phyloP scores from a whole-genome alignment of 1,284 basidiomycete genomes.

The Phellopilus nigrolimitatus region DNA sequence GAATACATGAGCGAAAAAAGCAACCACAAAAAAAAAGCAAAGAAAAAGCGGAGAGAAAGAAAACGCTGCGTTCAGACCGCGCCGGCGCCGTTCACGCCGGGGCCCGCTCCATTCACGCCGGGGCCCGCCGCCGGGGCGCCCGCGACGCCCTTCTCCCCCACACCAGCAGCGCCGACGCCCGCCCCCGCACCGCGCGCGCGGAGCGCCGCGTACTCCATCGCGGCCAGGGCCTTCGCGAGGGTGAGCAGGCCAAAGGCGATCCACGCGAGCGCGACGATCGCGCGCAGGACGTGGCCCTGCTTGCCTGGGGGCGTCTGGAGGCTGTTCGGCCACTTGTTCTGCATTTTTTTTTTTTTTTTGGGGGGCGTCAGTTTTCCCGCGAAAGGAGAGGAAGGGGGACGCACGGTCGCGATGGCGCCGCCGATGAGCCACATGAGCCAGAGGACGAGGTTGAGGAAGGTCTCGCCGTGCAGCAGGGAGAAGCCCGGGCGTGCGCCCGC shows the following conservation, averaged over 20 bases:
- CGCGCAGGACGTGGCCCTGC: slow-evolving; percentile 13
- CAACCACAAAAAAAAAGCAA: too few relatives aligned
- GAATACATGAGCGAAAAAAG: too few relatives aligned
- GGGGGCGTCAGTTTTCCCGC: slow-evolving; percentile 23
- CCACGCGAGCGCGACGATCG: slow-evolving; percentile 20
- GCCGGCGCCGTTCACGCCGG: too few relatives aligned
- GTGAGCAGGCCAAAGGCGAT: slow-evolving; percentile 15
- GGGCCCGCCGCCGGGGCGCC: too few relatives aligned
- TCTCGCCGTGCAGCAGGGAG: slow-evolving; percentile 12
- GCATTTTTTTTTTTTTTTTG: slow-evolving; percentile 6
- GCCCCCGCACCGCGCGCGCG: background rate
- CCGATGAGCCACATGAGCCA: slow-evolving; percentile 22
- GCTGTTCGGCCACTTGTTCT: slow-evolving; percentile 19
- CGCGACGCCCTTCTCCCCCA: too few relatives aligned
- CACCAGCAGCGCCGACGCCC: background rate
- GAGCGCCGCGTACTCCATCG: slow-evolving; percentile 15
- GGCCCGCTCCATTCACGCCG: too few relatives aligned
- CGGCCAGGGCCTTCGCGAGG: slow-evolving; percentile 8
- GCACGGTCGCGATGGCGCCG: slow-evolving; percentile 16
- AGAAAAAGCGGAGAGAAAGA: too few relatives aligned
- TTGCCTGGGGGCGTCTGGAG: background rate
- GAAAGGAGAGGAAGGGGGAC: background rate
- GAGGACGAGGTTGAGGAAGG: slow-evolving; percentile 9
- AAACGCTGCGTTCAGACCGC: too few relatives aligned
- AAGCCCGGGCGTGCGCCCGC: background rate